These are phyloP conservation scores for Hypoxylon sp. DNA, from an alignment of 2,329 filamentous ascomycete genomes.

Conservation along the genomic window DNA sequence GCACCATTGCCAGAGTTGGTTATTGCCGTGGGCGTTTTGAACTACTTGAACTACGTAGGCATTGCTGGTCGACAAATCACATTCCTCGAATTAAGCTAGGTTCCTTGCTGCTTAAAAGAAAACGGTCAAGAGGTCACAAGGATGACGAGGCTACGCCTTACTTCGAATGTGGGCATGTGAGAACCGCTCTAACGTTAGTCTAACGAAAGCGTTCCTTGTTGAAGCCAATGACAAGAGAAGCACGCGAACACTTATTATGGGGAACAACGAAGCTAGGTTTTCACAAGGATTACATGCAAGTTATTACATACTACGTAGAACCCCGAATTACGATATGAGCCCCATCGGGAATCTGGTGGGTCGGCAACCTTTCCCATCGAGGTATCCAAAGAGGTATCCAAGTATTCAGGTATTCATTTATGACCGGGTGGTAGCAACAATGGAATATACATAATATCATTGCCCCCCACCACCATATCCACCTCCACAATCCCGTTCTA, in stretches of 20 bases:
- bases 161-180: conserved; percentile 46
- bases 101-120: conserved; percentile 29
- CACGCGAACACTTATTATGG: conserved; percentile 47
- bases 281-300: conserved; percentile 45
- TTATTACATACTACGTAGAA: conserved; percentile 33
- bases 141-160: conserved; percentile 46
- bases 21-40: conserved; percentile 11
- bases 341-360: conserved; percentile 47
- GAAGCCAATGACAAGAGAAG: conserved; percentile 41
- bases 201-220: conserved; percentile 42
- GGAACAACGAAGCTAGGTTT: conserved; percentile 40
- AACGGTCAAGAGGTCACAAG: conserved; percentile 41
- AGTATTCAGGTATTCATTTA: conserved; percentile 41
- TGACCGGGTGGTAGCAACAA: conserved; percentile 36
- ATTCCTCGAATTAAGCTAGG: conserved; percentile 19
- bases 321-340: conserved; percentile 44
- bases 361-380: conserved; percentile 45
- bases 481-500: conserved; percentile 47
- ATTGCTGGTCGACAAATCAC: conserved; percentile 36
- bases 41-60: conserved; percentile 27
- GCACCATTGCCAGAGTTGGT: conserved; percentile 29
- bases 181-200: conserved; percentile 44
- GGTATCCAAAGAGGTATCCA: conserved; percentile 41
- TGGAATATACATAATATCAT: conserved; percentile 45
- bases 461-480: conserved; percentile 44